These are phyloP conservation scores for Globisporangium mamillatum DNA, from an alignment of 352 stramenopile species.

Conservation along the genomic window DNA sequence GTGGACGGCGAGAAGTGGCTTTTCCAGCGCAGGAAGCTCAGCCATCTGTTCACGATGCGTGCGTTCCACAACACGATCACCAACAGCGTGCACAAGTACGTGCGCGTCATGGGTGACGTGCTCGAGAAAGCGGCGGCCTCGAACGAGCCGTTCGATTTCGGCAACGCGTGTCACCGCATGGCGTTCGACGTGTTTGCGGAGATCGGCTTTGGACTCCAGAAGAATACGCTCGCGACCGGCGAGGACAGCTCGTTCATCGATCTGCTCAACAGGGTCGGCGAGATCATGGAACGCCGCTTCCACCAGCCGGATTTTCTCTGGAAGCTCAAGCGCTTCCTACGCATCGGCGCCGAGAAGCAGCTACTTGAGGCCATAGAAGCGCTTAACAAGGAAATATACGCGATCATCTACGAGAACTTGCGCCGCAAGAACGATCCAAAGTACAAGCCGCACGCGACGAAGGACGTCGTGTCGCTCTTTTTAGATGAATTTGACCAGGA, in stretches of 20 bases:
- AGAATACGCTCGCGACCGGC: slow-evolving; percentile 34
- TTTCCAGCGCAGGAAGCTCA: slow-evolving; percentile 30
- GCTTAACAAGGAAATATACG: slow-evolving; percentile 40
- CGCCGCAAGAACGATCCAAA: slow-evolving; percentile 24
- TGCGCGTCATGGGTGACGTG: slow-evolving; percentile 24
- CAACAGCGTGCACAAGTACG: slow-evolving; percentile 35
- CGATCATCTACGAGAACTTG: slow-evolving; percentile 47
- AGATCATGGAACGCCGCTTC: slow-evolving; percentile 42
- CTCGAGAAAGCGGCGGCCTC: slow-evolving; percentile 14
- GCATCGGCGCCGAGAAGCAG: slow-evolving; percentile 36
- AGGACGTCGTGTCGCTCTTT: slow-evolving; percentile 51
- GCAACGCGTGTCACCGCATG: slow-evolving; percentile 44
- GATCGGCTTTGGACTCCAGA: slow-evolving; percentile 49
- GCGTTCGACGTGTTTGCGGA: slow-evolving; percentile 58
- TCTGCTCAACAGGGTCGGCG: slow-evolving; percentile 33
- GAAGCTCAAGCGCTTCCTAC: slow-evolving; percentile 51
- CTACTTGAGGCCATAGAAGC: slow-evolving; percentile 28
- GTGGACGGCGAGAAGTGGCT: slow-evolving; percentile 31
- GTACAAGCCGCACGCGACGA: slow-evolving; percentile 11
- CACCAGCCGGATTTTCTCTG: slow-evolving; percentile 45
- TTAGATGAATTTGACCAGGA: slow-evolving; percentile 31
- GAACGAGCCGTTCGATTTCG: slow-evolving; percentile 4
- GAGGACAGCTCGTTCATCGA: slow-evolving; percentile 49
- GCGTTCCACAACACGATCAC: slow-evolving; percentile 28
- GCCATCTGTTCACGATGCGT: slow-evolving; percentile 31